These are phyloP conservation scores for Cryomyces antarcticus DNA, from an alignment of 495 filamentous ascomycete genomes.

Conservation along the genomic window DNA sequence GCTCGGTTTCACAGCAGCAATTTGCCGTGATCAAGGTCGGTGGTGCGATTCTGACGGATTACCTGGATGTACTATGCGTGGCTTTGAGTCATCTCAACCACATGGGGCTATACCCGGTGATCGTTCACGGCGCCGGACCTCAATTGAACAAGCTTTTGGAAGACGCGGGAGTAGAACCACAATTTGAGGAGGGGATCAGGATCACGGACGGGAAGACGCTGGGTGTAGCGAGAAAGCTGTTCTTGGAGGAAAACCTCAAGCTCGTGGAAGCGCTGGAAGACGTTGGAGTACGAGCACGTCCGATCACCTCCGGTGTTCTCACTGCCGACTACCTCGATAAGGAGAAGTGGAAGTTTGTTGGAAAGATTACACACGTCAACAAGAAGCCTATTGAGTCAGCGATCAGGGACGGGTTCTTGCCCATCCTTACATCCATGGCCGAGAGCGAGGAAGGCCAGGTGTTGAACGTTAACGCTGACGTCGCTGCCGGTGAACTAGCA, in stretches of 20 bases:
- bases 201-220: constrained; percentile 94
- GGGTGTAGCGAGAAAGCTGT: constrained; percentile 72
- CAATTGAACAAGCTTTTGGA: constrained; percentile 90
- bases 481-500: constrained; percentile 84
- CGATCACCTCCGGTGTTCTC: constrained; percentile 86
- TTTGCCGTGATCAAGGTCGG: constrained; percentile 99
- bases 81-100: constrained; percentile 84
- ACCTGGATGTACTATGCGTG: constrained; percentile 72
- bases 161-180: constrained; percentile 78
- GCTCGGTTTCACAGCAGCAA: constrained; percentile 87
- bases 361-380: constrained; percentile 88
- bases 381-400: constrained; percentile 79
- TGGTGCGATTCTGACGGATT: constrained; percentile 90
- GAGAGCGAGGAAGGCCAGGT: constrained; percentile 87
- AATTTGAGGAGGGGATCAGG: constrained; percentile 91
- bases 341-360: constrained; percentile 84
- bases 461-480: constrained; percentile 94
- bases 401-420: constrained; percentile 79
- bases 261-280: constrained; percentile 80
- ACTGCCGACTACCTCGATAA: constrained; percentile 87
- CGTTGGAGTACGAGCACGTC: constrained; percentile 76
- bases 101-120: constrained; percentile 87
- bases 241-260: constrained; percentile 91
- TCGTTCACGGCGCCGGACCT: constrained; percentile 90
- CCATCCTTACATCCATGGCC: constrained; percentile 92